Base-by-base conservation (phyloP, 345 rosid genomes). In the Nasturtium officinale region DNA sequence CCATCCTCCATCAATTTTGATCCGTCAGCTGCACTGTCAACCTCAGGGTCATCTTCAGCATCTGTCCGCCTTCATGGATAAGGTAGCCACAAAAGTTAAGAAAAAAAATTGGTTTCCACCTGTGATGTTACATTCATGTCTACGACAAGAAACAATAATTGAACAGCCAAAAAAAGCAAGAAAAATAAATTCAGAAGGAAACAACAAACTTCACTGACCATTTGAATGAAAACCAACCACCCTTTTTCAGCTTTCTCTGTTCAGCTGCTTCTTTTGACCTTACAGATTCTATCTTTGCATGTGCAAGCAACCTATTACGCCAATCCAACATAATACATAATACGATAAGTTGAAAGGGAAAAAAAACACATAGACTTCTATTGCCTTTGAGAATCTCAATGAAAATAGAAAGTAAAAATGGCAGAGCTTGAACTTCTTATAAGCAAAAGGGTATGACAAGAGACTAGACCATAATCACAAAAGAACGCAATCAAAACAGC, bases 211-310 rank as follows among this genome's bases (percentile, higher is more conserved):
- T 54, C 69, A 77, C 92, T 73, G 76, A 95, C 97, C 97, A 88
- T 64, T 82, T 73, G 70, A 90, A 84, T n/a, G 97, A 85, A 77
- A 90, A 91, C 99, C 99, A 95, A 71, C 92, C 83, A 62, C 81
- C 85, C 82, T 88, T 90, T 76, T 85, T 83, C 73, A 84, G 85
- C 83, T 81, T 85, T 77, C 85, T 86, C 78, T 80, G 89, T 77
- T 90, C 94, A 64, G 99, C 99, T 65, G 89, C 99, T 82, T 91
- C 98, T 83, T 90, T 95, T 12, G 88, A 84, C 77, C 82, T 90
- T 45, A 89, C 94, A 67, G 96, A 87, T 85, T 95, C 98, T 84
- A 86, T 88, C 87, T 91, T 95, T 46, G 96, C 99, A 88, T 95
- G 99, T 58, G 97, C 99, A 78, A 95, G 97, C 75, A 95, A 85